Evolutionary conservation across 129 eudicot genomes (phyloP).

Genomic region (Cynara cardunculus): DNA sequence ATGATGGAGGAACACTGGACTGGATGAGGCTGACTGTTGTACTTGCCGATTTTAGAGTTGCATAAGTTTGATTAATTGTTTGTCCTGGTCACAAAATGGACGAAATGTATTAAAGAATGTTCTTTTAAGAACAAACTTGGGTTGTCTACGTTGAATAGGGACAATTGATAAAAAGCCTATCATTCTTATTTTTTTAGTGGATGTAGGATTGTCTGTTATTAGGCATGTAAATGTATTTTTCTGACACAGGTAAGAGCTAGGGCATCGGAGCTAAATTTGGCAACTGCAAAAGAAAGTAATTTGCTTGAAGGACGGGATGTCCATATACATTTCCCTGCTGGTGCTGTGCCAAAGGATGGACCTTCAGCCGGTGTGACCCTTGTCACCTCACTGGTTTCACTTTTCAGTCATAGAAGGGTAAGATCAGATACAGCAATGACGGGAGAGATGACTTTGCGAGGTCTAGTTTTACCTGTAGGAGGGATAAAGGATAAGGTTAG

Average conservation of each 20-base stretch:
- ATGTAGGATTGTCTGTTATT: neutral
- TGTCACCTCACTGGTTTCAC: constrained; percentile 88
- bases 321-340: constrained; percentile 98
- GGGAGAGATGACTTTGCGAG: constrained; percentile 91
- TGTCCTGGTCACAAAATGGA: neutral
- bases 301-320: constrained; percentile 76
- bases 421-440: constrained; percentile 98
- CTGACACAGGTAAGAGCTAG: constrained; percentile 71
- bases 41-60: neutral
- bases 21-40: neutral
- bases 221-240: neutral
- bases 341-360: constrained; percentile 98
- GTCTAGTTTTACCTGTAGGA: constrained; percentile 91
- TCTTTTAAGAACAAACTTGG: neutral
- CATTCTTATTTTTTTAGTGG: neutral
- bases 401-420: constrained; percentile 63
- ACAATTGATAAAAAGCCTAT: neutral
- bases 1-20: neutral
- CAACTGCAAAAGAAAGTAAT: constrained; percentile 49
- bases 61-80: constrained; percentile 4
- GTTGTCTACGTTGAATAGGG: neutral
- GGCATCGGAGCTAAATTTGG: constrained; percentile 75
- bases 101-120: neutral
- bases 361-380: constrained; percentile 99
- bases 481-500: constrained; percentile 92